These are phyloP conservation scores for Amanita rimosa DNA, from an alignment of 768 basidiomycete species.

Conservation along the genomic window DNA sequence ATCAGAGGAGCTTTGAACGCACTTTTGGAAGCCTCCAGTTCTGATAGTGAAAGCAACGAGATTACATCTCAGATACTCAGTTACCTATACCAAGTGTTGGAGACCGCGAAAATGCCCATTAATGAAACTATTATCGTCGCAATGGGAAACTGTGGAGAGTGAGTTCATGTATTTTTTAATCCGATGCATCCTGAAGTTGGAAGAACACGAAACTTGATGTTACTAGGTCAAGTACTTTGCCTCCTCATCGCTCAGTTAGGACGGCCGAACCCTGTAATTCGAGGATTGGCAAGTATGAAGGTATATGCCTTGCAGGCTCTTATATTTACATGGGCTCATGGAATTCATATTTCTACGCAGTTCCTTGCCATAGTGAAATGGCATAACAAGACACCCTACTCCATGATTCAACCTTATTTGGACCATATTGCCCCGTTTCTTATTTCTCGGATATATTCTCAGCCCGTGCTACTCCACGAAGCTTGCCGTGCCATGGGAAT, in stretches of 20 bases:
- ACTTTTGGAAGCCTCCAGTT: constrained; percentile 31
- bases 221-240: constrained; percentile 48
- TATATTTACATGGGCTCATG: not conserved
- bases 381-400: constrained; percentile 52
- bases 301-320: constrained; percentile 20
- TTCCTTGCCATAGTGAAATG: constrained; percentile 44
- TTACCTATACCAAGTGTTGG: constrained; percentile 37
- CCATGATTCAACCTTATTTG: constrained; percentile 60
- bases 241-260: constrained; percentile 60
- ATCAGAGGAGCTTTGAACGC: constrained; percentile 37
- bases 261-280: constrained; percentile 55
- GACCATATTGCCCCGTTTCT: constrained; percentile 56
- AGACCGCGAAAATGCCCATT: constrained; percentile 29
- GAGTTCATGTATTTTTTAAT: constrained; percentile 7
- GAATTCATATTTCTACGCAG: constrained; percentile 23
- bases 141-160: constrained; percentile 47
- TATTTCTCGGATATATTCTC: constrained; percentile 41
- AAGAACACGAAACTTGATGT: constrained; percentile 37
- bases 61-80: constrained; percentile 30
- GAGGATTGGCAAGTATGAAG: constrained; percentile 58
- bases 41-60: constrained; percentile 19
- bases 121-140: constrained; percentile 58
- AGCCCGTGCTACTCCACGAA: constrained; percentile 51
- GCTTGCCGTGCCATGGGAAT: constrained; percentile 59
- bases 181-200: not conserved